Evolutionary conservation across 352 stramenopile species (phyloP).

Genomic region (Globisporangium heterothallicum): DNA sequence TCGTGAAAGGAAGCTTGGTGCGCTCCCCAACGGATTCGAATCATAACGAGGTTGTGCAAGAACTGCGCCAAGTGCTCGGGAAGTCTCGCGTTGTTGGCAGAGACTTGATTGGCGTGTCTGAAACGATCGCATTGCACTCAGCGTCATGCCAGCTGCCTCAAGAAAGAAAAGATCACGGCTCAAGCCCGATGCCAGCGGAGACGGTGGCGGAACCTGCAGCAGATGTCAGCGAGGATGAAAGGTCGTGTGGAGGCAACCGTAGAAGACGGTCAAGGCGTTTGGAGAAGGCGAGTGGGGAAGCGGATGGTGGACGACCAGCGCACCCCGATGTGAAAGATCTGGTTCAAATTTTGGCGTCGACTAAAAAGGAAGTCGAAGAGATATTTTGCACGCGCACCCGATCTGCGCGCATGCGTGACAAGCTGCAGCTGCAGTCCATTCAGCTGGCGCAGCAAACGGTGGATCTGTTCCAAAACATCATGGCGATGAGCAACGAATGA

Average conservation of each 20-base stretch:
- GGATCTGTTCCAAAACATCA: constrained; percentile 62
- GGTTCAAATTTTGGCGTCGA: constrained; percentile 56
- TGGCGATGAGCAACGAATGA: constrained; percentile 26
- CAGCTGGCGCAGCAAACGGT: constrained; percentile 52
- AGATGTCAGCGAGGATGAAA: constrained; percentile 2
- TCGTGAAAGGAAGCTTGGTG: constrained; percentile 21
- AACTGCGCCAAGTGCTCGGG: constrained; percentile 22
- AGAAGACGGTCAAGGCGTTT: no score
- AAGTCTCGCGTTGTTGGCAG: constrained; percentile 26
- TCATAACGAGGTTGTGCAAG: constrained; percentile 12
- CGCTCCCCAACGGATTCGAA: background rate
- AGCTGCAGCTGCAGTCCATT: constrained; percentile 56
- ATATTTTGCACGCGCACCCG: constrained; percentile 45
- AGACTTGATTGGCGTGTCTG: constrained; percentile 23
- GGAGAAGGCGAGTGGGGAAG: background rate
- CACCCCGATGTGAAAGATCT: constrained; percentile 55
- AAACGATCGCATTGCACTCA: constrained; percentile 40
- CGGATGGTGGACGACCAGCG: constrained; percentile 9
- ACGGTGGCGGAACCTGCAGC: background rate
- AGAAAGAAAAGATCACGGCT: background rate
- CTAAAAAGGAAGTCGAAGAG: constrained; percentile 24
- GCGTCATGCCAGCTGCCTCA: constrained; percentile 30
- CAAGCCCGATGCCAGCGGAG: background rate
- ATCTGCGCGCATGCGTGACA: constrained; percentile 65
- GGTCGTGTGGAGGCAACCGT: background rate